These are phyloP conservation scores for Magnolia officinalis DNA, from an alignment of 164 flowering plant species.

Conservation along the genomic window DNA sequence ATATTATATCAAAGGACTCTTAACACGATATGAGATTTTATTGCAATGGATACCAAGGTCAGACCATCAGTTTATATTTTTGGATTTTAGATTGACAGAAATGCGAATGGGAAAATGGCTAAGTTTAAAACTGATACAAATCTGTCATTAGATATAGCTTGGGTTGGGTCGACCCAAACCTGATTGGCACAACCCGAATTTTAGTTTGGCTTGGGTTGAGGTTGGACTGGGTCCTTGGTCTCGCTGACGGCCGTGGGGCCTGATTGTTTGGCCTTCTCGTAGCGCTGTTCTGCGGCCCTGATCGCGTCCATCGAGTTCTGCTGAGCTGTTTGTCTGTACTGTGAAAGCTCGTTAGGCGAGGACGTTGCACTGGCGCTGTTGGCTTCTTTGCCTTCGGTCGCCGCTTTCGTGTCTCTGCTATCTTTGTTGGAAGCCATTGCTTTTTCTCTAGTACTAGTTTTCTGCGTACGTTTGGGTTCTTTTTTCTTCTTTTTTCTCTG, in stretches of 20 bases:
- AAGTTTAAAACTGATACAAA: too few species aligned
- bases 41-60: too few species aligned
- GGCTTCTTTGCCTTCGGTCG: neutral
- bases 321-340: neutral
- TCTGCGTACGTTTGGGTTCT: neutral
- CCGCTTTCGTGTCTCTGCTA: neutral
- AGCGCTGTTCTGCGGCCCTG: slow-evolving; percentile 44
- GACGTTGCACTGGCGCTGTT: slow-evolving; percentile 6
- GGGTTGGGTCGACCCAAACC: too few species aligned
- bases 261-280: slow-evolving; percentile 23
- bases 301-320: slow-evolving; percentile 10
- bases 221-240: too few species aligned
- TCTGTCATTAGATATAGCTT: too few species aligned
- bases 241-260: slow-evolving; percentile 2
- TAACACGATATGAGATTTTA: neutral
- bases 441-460: too few species aligned
- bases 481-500: too few species aligned
- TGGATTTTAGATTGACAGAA: too few species aligned
- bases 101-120: too few species aligned
- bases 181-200: too few species aligned
- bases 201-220: too few species aligned
- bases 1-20: neutral
- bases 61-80: too few species aligned
- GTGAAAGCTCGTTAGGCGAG: slow-evolving; percentile 32
- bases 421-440: neutral